A percentile compares a stretch with the other conserved stretches of the same genome.
phyloP scores from a whole-genome alignment of 2,329 filamentous ascomycete genomes.

The Sclerotinia spermophila region DNA sequence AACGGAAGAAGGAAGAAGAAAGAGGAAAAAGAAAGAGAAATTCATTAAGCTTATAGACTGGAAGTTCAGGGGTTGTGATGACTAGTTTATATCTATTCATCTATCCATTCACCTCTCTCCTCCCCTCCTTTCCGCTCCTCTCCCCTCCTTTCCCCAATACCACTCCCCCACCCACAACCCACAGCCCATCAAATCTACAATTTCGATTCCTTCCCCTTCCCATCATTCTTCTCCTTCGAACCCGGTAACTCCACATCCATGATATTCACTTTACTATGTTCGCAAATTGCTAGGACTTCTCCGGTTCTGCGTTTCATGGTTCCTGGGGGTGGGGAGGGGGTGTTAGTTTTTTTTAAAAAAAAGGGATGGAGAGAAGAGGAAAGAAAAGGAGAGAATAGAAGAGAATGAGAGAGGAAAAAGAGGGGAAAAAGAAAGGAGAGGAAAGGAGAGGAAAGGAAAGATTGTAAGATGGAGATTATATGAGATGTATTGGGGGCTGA shows the following conservation, averaged over 20 bases:
- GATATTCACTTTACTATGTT: conserved; percentile 4
- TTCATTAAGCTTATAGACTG: too few relatives aligned
- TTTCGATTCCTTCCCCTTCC: neutral
- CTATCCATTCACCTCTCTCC: too few relatives aligned
- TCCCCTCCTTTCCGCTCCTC: neutral
- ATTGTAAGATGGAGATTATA: neutral
- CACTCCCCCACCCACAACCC: neutral
- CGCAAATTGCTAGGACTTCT: neutral
- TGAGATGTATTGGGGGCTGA: too few relatives aligned
- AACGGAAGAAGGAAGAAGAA: too few relatives aligned
- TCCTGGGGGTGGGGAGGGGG: neutral
- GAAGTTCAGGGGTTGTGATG: too few relatives aligned
- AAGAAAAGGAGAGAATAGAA: too few relatives aligned
- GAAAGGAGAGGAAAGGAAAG: neutral
- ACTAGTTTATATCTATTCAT: too few relatives aligned
- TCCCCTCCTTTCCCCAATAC: neutral
- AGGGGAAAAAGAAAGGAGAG: too few relatives aligned
- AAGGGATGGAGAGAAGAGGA: too few relatives aligned
- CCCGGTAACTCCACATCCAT: neutral
- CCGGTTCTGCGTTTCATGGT: conserved; percentile 5
- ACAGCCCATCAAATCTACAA: neutral
- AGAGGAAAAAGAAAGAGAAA: too few relatives aligned
- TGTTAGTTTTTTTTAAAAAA: neutral
- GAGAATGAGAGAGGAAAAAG: too few relatives aligned
- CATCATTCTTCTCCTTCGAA: neutral